These are phyloP conservation scores for Rosa rugosa DNA, from an alignment of 306 rosid genomes.

Conservation along the genomic window DNA sequence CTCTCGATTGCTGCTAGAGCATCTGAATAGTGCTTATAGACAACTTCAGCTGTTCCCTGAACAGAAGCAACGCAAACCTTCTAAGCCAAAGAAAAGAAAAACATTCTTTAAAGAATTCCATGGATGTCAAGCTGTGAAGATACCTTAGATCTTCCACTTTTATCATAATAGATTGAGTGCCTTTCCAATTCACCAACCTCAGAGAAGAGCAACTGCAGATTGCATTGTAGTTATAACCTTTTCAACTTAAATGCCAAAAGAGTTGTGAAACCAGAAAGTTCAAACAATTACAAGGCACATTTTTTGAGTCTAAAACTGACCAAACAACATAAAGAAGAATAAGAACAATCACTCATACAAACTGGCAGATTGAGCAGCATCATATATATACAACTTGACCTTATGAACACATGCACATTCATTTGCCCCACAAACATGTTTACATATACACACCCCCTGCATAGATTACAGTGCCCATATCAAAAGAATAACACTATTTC, in stretches of 20 bases:
- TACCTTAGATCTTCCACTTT: conserved; percentile 63
- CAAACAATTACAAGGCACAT: not conserved
- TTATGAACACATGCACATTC: not conserved
- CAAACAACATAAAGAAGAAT: not conserved
- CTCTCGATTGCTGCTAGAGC: conserved; percentile 56
- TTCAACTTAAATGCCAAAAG: conserved; percentile 15
- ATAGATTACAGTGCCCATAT: not conserved
- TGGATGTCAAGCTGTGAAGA: not conserved
- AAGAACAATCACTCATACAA: not conserved
- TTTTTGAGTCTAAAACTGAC: not conserved
- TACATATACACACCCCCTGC: not conserved
- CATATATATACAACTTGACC: not conserved
- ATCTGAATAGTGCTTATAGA: conserved; percentile 41
- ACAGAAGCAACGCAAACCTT: conserved; percentile 19
- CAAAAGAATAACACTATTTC: not conserved
- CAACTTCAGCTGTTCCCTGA: conserved; percentile 70
- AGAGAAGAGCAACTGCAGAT: conserved; percentile 52
- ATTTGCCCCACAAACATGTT: not conserved
- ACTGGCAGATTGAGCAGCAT: not conserved
- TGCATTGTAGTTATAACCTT: not conserved
- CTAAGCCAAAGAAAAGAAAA: not conserved
- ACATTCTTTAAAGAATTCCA: not conserved
- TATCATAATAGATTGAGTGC: conserved; percentile 52
- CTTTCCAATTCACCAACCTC: conserved; percentile 57
- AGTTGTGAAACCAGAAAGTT: not conserved